Conservation (phyloP, 352 stramenopile genomes). For the Vaucheria bursata region DNA sequence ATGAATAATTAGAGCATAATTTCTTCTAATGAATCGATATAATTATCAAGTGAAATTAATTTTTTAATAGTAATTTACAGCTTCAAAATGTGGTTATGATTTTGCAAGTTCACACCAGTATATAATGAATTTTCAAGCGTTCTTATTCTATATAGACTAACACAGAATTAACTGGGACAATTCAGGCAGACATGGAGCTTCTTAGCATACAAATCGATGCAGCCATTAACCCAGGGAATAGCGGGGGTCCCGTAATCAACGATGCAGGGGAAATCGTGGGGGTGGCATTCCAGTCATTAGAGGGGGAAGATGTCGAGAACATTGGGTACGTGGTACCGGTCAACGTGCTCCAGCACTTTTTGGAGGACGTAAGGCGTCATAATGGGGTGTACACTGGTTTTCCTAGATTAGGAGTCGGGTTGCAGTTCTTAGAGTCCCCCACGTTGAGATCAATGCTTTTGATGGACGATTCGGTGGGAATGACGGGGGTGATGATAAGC, state of each 20-base stretch:
- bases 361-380: slow-evolving; percentile 43
- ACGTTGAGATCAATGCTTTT: slow-evolving; percentile 21
- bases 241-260: slow-evolving; percentile 70
- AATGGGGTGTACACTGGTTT: slow-evolving; percentile 39
- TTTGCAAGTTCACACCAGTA: too few species aligned
- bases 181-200: slow-evolving; percentile 48
- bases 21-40: too few species aligned
- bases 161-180: not conserved
- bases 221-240: slow-evolving; percentile 85
- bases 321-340: slow-evolving; percentile 48
- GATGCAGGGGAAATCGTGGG: slow-evolving; percentile 39
- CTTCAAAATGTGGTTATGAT: too few species aligned
- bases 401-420: slow-evolving; percentile 17
- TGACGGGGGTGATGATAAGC: slow-evolving; percentile 36
- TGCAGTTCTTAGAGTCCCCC: slow-evolving; percentile 41
- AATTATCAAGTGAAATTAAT: too few species aligned
- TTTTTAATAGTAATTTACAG: too few species aligned
- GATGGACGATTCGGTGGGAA: slow-evolving; percentile 12
- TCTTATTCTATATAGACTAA: too few species aligned
- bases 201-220: slow-evolving; percentile 81
- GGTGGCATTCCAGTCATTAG: slow-evolving; percentile 46
- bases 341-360: slow-evolving; percentile 45
- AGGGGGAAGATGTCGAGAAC: slow-evolving; percentile 42
- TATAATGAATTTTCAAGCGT: too few species aligned
- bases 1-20: too few species aligned